phyloP scores from a whole-genome alignment of 2,329 filamentous ascomycete species.

The Emergomyces africanus region DNA sequence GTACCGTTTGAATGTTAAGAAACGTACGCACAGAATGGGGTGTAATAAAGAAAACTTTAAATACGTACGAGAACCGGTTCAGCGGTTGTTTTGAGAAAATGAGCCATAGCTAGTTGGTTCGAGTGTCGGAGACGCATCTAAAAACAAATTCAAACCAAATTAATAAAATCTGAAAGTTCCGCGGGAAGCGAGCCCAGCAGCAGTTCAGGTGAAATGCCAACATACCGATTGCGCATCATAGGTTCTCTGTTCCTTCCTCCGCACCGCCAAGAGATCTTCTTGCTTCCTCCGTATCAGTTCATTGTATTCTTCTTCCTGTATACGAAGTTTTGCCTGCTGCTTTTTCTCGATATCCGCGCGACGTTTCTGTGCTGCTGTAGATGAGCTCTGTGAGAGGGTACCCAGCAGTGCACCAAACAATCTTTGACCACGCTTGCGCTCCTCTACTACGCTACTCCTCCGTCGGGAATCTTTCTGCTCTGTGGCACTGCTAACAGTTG shows the following conservation, averaged over 20 bases:
- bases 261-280: constrained; percentile 46
- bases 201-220: constrained; percentile 10
- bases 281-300: constrained; percentile 53
- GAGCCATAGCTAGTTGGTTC: constrained; percentile 58
- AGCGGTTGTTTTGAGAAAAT: constrained; percentile 58
- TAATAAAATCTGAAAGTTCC: neutral
- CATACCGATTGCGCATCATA: constrained; percentile 68
- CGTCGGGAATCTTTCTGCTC: constrained; percentile 9
- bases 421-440: constrained; percentile 71
- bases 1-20: constrained; percentile 13
- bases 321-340: constrained; percentile 62
- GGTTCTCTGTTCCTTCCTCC: constrained; percentile 56
- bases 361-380: constrained; percentile 50
- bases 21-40: neutral
- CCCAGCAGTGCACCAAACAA: constrained; percentile 73
- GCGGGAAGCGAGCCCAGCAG: neutral
- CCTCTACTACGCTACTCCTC: constrained; percentile 42
- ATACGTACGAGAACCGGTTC: constrained; percentile 60
- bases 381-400: constrained; percentile 61
- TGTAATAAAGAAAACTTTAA: neutral
- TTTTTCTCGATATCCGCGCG: constrained; percentile 71
- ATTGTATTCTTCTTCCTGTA: constrained; percentile 60
- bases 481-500: neutral
- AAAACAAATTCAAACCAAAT: neutral
- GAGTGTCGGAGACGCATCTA: constrained; percentile 65